Evolutionary conservation across 495 filamentous ascomycete species (phyloP).

Genomic region (Xylaria telfairii): DNA sequence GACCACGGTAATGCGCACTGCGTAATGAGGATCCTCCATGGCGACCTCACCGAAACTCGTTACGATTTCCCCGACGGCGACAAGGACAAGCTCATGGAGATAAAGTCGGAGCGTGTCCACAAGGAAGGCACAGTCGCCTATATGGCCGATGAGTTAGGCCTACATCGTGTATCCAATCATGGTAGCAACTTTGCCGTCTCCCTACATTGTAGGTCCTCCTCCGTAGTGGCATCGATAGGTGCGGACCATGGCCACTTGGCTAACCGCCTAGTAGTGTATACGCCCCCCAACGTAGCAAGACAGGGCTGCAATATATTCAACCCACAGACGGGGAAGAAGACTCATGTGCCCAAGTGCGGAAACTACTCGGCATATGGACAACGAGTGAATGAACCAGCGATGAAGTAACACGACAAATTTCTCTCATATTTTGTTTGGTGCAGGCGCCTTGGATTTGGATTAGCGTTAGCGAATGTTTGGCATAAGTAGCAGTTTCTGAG

Average conservation of each 20-base stretch:
- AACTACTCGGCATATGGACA: slow-evolving; percentile 65
- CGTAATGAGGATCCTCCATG: slow-evolving; percentile 73
- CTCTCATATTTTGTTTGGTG: slow-evolving; percentile 8
- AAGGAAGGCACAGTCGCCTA: slow-evolving; percentile 74
- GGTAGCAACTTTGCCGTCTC: slow-evolving; percentile 80
- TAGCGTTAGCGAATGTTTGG: slow-evolving; percentile 12
- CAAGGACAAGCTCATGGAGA: slow-evolving; percentile 56
- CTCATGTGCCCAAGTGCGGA: slow-evolving; percentile 69
- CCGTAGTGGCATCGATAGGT: slow-evolving; percentile 14
- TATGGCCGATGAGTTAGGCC: slow-evolving; percentile 84
- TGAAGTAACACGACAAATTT: slow-evolving; percentile 1
- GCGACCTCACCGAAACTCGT: slow-evolving; percentile 76
- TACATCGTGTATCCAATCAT: slow-evolving; percentile 82
- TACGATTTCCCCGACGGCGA: slow-evolving; percentile 74
- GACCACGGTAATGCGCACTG: slow-evolving; percentile 89
- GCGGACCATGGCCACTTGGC: slow-evolving; percentile 30
- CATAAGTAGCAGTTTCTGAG: not conserved
- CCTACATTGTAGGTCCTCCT: slow-evolving; percentile 74
- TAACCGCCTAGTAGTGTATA: slow-evolving; percentile 68
- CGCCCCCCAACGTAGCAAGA: slow-evolving; percentile 83
- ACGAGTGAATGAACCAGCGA: slow-evolving; percentile 32
- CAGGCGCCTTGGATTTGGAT: not conserved
- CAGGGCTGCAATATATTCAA: slow-evolving; percentile 78
- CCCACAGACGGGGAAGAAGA: slow-evolving; percentile 71
- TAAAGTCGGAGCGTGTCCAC: slow-evolving; percentile 61